Evolutionary conservation across 2,329 filamentous ascomycete species (phyloP).

Genomic region (Teratosphaeria destructans): DNA sequence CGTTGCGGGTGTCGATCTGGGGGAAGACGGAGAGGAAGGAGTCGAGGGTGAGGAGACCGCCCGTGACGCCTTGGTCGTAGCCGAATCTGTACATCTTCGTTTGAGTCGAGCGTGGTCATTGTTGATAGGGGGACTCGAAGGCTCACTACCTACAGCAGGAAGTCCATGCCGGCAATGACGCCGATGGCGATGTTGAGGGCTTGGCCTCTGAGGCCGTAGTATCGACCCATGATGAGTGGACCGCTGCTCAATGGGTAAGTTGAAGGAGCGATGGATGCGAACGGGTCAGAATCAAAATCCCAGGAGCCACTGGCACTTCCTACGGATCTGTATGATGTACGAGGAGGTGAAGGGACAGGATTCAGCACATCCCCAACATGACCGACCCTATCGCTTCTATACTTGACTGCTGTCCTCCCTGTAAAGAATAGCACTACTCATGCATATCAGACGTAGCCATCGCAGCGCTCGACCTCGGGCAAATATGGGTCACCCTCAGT

Average conservation of each 20-base stretch:
- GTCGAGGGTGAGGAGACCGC: slow-evolving; percentile 32
- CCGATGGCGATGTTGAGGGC: slow-evolving; percentile 28
- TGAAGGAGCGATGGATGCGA: background rate
- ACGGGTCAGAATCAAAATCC: background rate
- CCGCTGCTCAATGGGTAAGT: background rate
- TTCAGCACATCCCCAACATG: background rate
- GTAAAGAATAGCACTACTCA: background rate
- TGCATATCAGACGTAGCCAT: background rate
- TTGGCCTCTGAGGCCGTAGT: background rate
- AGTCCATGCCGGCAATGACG: slow-evolving; percentile 34
- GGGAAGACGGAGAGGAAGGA: slow-evolving; percentile 33
- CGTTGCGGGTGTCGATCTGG: slow-evolving; percentile 24
- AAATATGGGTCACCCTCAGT: background rate
- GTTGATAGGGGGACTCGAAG: no score
- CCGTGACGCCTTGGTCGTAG: slow-evolving; percentile 32
- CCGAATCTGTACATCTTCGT: background rate
- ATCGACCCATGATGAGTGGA: background rate
- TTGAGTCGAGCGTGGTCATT: no score
- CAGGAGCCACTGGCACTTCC: background rate
- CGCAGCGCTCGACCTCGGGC: background rate
- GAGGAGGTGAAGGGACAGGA: background rate
- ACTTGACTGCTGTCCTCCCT: no score
- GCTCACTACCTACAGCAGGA: slow-evolving; percentile 3
- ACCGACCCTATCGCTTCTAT: background rate
- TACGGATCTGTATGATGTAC: background rate